These are phyloP conservation scores for Panicum miliaceum DNA, from an alignment of 176 grass and related monocot genomes.

Conservation along the genomic window DNA sequence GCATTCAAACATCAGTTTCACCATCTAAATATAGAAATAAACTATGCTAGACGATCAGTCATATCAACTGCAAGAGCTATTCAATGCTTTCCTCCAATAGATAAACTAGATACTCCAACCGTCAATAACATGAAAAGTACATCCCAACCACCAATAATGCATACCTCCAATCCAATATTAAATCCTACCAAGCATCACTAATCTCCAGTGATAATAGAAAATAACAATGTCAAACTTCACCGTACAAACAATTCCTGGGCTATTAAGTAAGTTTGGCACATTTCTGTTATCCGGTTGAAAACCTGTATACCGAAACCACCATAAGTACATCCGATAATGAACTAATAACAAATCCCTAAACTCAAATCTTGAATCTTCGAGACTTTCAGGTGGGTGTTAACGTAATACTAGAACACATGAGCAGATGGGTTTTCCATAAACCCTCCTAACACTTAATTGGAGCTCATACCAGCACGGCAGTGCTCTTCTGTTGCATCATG, in stretches of 20 bases:
- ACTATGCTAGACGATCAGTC: slow-evolving; percentile 10
- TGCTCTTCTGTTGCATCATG: neutral
- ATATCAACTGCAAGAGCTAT: neutral
- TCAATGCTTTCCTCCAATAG: neutral
- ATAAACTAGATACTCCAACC: neutral
- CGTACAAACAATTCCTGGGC: neutral
- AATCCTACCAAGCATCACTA: neutral
- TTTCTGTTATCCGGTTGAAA: neutral
- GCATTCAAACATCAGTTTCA: neutral
- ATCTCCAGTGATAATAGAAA: slow-evolving; percentile 1
- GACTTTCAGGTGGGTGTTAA: neutral
- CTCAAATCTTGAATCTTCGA: neutral
- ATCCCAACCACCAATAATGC: neutral
- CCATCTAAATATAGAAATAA: slow-evolving; percentile 15
- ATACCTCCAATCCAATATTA: neutral
- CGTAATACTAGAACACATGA: neutral
- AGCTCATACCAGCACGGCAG: neutral
- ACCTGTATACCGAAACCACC: neutral
- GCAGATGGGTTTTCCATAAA: neutral
- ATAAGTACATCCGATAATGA: slow-evolving; percentile 28
- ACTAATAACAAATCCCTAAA: neutral
- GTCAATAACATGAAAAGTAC: neutral
- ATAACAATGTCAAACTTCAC: neutral
- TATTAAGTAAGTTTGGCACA: neutral
- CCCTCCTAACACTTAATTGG: neutral